phyloP scores from a whole-genome alignment of 805 yeast species.

The Saturnispora sanitii region DNA sequence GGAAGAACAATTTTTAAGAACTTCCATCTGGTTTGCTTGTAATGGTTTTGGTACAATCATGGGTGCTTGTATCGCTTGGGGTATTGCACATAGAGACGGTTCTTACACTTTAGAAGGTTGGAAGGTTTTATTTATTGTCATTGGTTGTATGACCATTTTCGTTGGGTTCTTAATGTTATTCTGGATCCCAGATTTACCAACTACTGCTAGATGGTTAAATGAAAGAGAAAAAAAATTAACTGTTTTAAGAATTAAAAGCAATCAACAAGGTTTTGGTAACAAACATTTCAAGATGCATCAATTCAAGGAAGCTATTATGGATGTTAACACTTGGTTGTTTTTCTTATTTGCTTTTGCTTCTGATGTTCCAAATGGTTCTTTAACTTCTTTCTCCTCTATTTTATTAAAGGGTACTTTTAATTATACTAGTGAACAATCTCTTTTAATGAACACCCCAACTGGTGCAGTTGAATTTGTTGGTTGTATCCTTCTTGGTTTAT shows the following conservation, averaged over 20 bases:
- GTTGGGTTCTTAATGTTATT: slow-evolving; percentile 38
- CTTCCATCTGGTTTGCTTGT: slow-evolving; percentile 20
- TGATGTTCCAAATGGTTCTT: slow-evolving; percentile 51
- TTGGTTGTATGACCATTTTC: slow-evolving; percentile 48
- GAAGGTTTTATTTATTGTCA: slow-evolving; percentile 49
- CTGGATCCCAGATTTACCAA: slow-evolving; percentile 30
- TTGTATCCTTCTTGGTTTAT: slow-evolving; percentile 3
- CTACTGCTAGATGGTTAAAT: slow-evolving; percentile 26
- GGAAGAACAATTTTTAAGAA: slow-evolving; percentile 22
- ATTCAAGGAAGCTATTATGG: slow-evolving; percentile 44
- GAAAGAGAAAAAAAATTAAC: slow-evolving; percentile 30
- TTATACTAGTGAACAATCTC: slow-evolving; percentile 11
- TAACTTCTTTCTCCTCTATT: slow-evolving; percentile 40
- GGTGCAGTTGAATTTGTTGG: slow-evolving; percentile 17
- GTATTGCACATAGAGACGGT: slow-evolving; percentile 18
- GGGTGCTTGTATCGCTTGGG: slow-evolving; percentile 49
- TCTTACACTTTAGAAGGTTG: slow-evolving; percentile 35
- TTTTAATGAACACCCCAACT: slow-evolving; percentile 15
- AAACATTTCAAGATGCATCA: slow-evolving; percentile 38
- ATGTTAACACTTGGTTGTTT: slow-evolving; percentile 41
- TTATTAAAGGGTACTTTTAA: slow-evolving; percentile 15
- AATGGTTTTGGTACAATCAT: slow-evolving; percentile 38
- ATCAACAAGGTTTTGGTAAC: slow-evolving; percentile 29
- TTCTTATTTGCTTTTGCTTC: slow-evolving; percentile 36
- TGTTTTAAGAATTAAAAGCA: slow-evolving; percentile 25